Percentiles rank a stretch among this genome's conserved stretches.
These are phyloP conservation scores for Ustilago lituana DNA, from an alignment of 1,284 basidiomycete genomes.

Conservation along the genomic window DNA sequence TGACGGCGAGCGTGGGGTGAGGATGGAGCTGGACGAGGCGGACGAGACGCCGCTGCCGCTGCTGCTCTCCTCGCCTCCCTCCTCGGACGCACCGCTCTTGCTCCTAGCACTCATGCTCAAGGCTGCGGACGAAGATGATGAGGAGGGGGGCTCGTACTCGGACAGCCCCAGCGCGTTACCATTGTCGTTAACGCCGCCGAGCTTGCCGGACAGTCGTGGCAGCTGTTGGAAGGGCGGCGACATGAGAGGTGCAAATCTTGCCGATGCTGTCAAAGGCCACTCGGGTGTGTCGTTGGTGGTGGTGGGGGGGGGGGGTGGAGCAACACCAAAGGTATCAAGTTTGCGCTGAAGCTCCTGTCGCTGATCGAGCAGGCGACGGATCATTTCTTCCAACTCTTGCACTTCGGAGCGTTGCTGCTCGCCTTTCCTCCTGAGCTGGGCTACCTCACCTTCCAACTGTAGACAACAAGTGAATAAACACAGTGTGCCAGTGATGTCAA, in stretches of 20 bases:
- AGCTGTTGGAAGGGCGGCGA: too few species aligned
- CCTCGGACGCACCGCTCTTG: too few species aligned
- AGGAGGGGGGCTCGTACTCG: background rate
- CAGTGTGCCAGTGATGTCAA: too few species aligned
- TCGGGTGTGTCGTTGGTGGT: too few species aligned
- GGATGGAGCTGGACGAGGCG: background rate
- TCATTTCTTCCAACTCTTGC: slow-evolving; percentile 21
- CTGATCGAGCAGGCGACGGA: slow-evolving; percentile 23
- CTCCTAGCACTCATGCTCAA: too few species aligned
- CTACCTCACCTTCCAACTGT: slow-evolving; percentile 29
- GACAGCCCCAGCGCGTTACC: background rate
- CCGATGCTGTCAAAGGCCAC: too few species aligned
- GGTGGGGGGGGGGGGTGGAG: too few species aligned
- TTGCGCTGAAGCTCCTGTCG: slow-evolving; percentile 6
- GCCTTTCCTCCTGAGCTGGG: slow-evolving; percentile 5
- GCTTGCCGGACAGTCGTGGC: too few species aligned
- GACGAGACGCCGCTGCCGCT: slow-evolving; percentile 4
- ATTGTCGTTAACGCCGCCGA: too few species aligned
- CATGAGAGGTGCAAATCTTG: too few species aligned
- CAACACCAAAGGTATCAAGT: slow-evolving; percentile 5
- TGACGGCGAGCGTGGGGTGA: slow-evolving; percentile 8
- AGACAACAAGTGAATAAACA: background rate
- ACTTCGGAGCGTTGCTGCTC: slow-evolving; percentile 7
- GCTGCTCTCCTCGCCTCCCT: too few species aligned
- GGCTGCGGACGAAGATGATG: too few species aligned